Percentiles rank a stretch among this genome's conserved stretches.
phyloP scores from a whole-genome alignment of 2,329 filamentous ascomycete genomes.

The Penicillium olsonii region DNA sequence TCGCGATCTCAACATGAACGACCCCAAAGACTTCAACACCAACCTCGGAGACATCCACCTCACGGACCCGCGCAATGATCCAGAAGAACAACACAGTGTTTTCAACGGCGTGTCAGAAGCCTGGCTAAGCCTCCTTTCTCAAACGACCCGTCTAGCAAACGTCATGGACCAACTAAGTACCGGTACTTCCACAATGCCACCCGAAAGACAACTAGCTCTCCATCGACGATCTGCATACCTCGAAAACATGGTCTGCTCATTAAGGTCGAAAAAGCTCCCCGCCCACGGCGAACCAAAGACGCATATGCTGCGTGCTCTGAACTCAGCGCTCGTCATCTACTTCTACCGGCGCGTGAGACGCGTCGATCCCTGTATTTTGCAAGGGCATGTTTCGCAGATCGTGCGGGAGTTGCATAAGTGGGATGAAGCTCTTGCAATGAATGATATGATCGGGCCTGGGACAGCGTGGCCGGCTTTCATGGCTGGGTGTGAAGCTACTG shows the following conservation, averaged over 20 bases:
- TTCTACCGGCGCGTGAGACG: constrained; percentile 2
- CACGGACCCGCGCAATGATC: constrained; percentile 1
- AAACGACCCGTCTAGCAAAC: constrained; percentile 4
- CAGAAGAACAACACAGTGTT: neutral
- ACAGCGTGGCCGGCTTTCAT: neutral
- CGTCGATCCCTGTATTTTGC: neutral
- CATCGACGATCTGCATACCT: neutral
- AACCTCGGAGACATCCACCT: constrained; percentile 10
- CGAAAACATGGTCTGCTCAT: neutral
- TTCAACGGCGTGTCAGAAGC: constrained; percentile 2
- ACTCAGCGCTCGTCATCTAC: constrained; percentile 4
- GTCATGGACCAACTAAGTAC: neutral
- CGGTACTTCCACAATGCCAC: neutral
- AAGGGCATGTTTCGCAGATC: neutral
- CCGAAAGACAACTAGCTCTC: neutral
- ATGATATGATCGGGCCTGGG: neutral
- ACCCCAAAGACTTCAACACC: neutral
- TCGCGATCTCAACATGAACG: neutral
- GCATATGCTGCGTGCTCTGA: neutral
- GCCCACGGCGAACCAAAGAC: neutral
- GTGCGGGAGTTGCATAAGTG: neutral
- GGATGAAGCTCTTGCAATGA: neutral
- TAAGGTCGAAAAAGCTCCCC: neutral
- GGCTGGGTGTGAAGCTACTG: neutral
- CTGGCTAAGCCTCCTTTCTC: constrained; percentile 4